Base-by-base conservation (phyloP, 257 asterid genomes). In the Rauvolfia tetraphylla region DNA sequence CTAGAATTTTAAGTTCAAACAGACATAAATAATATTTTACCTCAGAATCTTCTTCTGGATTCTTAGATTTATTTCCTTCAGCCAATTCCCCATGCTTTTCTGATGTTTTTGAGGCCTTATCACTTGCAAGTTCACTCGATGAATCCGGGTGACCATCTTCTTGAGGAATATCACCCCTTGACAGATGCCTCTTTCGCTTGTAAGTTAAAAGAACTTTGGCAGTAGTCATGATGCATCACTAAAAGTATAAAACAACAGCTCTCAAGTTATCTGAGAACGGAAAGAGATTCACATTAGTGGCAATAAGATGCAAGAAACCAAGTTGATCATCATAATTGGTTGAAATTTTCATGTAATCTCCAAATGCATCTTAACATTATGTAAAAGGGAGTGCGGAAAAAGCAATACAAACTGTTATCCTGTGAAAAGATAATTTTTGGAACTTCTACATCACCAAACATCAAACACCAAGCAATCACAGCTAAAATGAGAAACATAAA, bases 181-280 rank as follows among this genome's bases (percentile, higher is more conserved):
- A 75, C 57, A 85, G 83, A 22, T 73, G 81, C 73, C 92, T 80
- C 84, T 82, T 87, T 75, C 96, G 81, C 86, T 87, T 90, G 87
- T 92, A 92, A 31, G 97, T 92, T 77, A 92, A 56, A 79, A 90
- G 79, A 77, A 84, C 81, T 74, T 86, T 85, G 71, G 84, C 80
- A 36, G 83, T 87, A 90, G 86, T 83, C 85, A 79, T 86, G 75
- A 41, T 44, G 79, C 69, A 74, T 56, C 75, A 79, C 82, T 79
- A 34, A 72, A 74, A 10, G n/a, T 4, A 41, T 41, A 27, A 79
- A 53, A 38, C 54, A 44, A 41, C 22, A 38, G 8, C 22, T 75
- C 70, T 57, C 20, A 59, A 10, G n/a, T 36, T 10, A 70, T 53
- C 36, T n/a, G 68, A 46, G 49, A 17, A 7, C 71, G 70, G 66